Evolutionary conservation across 768 basidiomycete species (phyloP), one percentile per base, ranked within the genome.

Genomic region (Boletus fagicola): DNA sequence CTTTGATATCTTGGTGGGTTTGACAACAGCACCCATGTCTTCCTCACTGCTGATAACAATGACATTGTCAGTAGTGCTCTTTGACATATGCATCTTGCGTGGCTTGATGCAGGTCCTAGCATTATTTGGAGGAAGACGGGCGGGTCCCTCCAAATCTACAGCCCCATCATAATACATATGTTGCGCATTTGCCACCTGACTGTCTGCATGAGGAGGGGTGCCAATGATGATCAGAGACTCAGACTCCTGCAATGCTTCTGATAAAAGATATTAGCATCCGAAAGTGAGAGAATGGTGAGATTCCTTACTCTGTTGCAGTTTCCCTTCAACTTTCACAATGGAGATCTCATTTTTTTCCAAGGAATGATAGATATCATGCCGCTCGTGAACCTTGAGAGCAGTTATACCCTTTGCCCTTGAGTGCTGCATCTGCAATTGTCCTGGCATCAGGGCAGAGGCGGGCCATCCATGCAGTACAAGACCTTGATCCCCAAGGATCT

Each of bases 381-480:
- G 24, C 39, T 57, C 39, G 0, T 28, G 22, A 28, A 53, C 47
- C 15, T 57, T 53, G 39, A 57, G 56, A 53, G 24, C 11, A 42
- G 56, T 57, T 5, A 58, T 58, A 12, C 51, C 51, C 38, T 53
- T 58, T 9, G 28, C 45, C 18, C 39, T 48, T 16, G 33, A 42
- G 10, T 53, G 13, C n/a, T 44, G 5, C 0, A 3, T 24, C 28
- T 10, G 22, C 46, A 53, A 43, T 30, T 57, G 5, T 18, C 50
- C 18, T 0, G 56, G 56, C 50, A 57, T 57, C 5, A 52, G 36
- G 13, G 30, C 33, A 18, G 56, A 52, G 36, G 45, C 0, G 1
- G 50, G 56, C 50, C 56, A 57, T 36, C 55, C 55, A 12, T 24
- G 28, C 31, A 57, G 40, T n/a, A n/a, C n/a, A n/a, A n/a, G n/a